phyloP scores from a whole-genome alignment of 768 basidiomycete species.

The Phlebiopsis flavidoalba region DNA sequence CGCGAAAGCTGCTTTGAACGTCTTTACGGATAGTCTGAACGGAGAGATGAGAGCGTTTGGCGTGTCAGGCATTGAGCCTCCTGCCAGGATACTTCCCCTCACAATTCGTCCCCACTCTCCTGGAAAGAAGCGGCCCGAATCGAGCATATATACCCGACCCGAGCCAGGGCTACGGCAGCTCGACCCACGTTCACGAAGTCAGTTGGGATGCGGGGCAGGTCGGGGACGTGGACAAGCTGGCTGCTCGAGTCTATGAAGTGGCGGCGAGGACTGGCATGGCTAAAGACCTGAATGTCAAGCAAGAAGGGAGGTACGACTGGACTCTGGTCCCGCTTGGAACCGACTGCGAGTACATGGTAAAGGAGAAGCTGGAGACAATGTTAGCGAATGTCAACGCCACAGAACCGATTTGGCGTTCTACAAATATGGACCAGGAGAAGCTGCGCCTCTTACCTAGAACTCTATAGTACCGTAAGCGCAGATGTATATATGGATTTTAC shows the following conservation, averaged over 20 bases:
- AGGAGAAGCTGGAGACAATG: background rate
- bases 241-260: constrained; percentile 5
- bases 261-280: constrained; percentile 4
- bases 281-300: background rate
- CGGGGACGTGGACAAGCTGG: constrained; percentile 9
- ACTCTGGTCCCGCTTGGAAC: background rate
- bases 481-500: no score
- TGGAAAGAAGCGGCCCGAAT: background rate
- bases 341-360: background rate
- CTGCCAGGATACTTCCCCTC: constrained; percentile 7
- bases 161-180: constrained; percentile 7
- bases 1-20: constrained; percentile 3
- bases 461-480: background rate
- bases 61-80: constrained; percentile 3
- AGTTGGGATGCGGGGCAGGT: background rate
- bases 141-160: constrained; percentile 11
- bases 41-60: constrained; percentile 1
- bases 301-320: background rate
- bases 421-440: background rate
- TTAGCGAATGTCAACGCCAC: background rate
- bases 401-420: background rate
- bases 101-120: background rate
- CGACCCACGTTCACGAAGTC: background rate
- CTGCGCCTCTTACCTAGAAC: background rate
- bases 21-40: background rate